Evolutionary conservation across 371 early-diverging fungal species (phyloP), one percentile per base, ranked within the genome.

Genomic region (Mucor saturninus): DNA sequence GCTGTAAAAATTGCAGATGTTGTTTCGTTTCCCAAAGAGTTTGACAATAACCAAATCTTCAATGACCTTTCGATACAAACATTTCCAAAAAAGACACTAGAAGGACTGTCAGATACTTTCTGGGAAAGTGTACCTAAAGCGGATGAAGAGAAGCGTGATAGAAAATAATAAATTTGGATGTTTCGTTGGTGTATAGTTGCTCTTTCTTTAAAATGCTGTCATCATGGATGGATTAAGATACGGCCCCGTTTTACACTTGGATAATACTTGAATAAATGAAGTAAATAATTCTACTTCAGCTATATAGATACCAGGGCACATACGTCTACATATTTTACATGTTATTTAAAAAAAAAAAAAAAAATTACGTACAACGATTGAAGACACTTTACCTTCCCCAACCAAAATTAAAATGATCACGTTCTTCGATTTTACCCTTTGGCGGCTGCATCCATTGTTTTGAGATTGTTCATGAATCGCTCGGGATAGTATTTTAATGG

Each of bases 21-120:
- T 10, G 59, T 74, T 5, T 50, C 68, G 13, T 67, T 86, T 28
- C 86, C 86, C 2, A 59, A 71, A 59, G 81, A 83, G 51, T 86
- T 86, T 68, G 87, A 86, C 45, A 80, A 84, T 39, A 80, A 84
- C 42, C 81, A 80, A 3, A 70, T 84, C 2, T 86, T 85, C 52
- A 86, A 83, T 46, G 84, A 86, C 56, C 68, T 85, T 4, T 73
- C 79, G 1, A 69, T 81, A 10, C 79, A 79, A 56, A 61, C 68
- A 13, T 80, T 80, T 35, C 70, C 70, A 3, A 29, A 15, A n/a
- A 59, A 69, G 15, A 57, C 26, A 6, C 6, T 69, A 8, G 35
- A 48, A 2, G 42, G 53, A 15, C 13, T 68, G 37, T 55, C 62
- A 0, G 43, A 39, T 26, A 32, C 49, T 0, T 68, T 68, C 31